A percentile compares a stretch with the other conserved stretches of the same genome.
Evolutionary conservation across 2,329 filamentous ascomycete species (phyloP).

Genomic region (Penicillium sp.): DNA sequence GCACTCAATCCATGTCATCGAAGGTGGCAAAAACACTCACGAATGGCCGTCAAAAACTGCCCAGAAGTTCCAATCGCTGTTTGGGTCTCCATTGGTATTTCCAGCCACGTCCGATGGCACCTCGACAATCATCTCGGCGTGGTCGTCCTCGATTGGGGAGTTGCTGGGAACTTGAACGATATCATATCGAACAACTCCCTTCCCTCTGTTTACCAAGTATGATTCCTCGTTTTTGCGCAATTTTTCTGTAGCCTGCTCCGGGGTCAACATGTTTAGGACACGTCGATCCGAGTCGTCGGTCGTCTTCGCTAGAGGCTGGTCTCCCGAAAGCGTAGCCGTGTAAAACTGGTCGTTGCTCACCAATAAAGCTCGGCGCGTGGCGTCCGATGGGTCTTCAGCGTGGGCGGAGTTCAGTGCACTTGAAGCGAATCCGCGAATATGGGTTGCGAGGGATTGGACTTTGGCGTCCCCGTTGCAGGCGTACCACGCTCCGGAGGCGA

Average conservation of each 20-base stretch:
- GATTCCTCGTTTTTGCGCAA: slow-evolving; percentile 88
- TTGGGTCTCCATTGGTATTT: slow-evolving; percentile 58
- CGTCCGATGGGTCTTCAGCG: slow-evolving; percentile 55
- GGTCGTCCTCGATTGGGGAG: slow-evolving; percentile 97
- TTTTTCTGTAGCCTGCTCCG: slow-evolving; percentile 90
- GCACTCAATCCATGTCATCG: background rate
- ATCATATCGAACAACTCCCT: slow-evolving; percentile 93
- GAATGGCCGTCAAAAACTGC: slow-evolving; percentile 97
- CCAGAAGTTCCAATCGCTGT: slow-evolving; percentile 99
- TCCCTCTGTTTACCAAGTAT: slow-evolving; percentile 83
- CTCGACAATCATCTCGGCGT: slow-evolving; percentile 97
- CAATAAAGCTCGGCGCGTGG: slow-evolving; percentile 70
- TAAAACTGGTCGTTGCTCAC: slow-evolving; percentile 90
- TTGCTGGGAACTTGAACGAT: slow-evolving; percentile 94
- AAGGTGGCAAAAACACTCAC: slow-evolving; percentile 55
- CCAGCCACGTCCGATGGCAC: slow-evolving; percentile 67
- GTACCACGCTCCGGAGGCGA: slow-evolving; percentile 55
- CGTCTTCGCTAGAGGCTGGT: slow-evolving; percentile 85
- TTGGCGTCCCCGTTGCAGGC: slow-evolving; percentile 48
- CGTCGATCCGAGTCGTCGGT: slow-evolving; percentile 82
- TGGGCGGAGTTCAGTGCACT: slow-evolving; percentile 31
- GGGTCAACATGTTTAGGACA: slow-evolving; percentile 93
- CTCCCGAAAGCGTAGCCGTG: slow-evolving; percentile 81
- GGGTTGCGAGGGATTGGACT: slow-evolving; percentile 29
- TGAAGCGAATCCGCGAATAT: slow-evolving; percentile 30